A percentile compares a stretch with the other conserved stretches of the same genome.
Conservation (phyloP, 2,329 filamentous ascomycete species). For the Ophiostoma sp. region DNA sequence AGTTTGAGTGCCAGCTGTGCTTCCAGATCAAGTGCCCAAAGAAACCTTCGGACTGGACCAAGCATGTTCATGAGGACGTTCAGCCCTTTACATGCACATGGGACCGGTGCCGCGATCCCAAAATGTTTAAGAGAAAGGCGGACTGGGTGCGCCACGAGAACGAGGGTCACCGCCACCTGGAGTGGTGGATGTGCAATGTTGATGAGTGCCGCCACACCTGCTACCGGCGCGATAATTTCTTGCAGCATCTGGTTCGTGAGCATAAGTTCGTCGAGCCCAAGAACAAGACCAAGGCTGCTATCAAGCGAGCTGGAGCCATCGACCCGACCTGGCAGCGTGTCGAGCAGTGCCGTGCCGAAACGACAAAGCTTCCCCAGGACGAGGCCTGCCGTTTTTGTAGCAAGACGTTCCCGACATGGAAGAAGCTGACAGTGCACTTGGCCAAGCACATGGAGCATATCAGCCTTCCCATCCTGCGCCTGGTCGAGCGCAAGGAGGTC, state of each 20-base stretch:
- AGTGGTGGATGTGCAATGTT: slow-evolving; percentile 84
- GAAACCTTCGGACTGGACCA: slow-evolving; percentile 95
- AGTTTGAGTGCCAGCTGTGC: slow-evolving; percentile 86
- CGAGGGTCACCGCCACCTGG: slow-evolving; percentile 80
- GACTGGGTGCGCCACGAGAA: slow-evolving; percentile 96
- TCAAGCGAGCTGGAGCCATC: slow-evolving; percentile 51
- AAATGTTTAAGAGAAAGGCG: slow-evolving; percentile 91
- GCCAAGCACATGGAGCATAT: slow-evolving; percentile 94
- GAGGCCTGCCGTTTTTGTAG: slow-evolving; percentile 87
- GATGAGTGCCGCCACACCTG: slow-evolving; percentile 76
- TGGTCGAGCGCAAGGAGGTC: slow-evolving; percentile 46
- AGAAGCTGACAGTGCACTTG: slow-evolving; percentile 88
- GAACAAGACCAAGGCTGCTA: slow-evolving; percentile 67
- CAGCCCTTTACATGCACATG: slow-evolving; percentile 93
- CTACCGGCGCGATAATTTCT: slow-evolving; percentile 85
- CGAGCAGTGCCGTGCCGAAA: slow-evolving; percentile 69
- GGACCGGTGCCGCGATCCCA: slow-evolving; percentile 72
- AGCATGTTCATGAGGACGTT: slow-evolving; percentile 90
- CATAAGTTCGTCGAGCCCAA: slow-evolving; percentile 83
- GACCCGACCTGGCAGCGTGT: slow-evolving; percentile 73
- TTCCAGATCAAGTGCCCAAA: slow-evolving; percentile 78
- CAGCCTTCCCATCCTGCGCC: slow-evolving; percentile 68
- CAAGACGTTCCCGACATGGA: slow-evolving; percentile 76
- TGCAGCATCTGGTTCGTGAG: slow-evolving; percentile 86
- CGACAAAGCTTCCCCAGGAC: slow-evolving; percentile 57